Evolutionary conservation across 257 asterid genomes (phyloP), one percentile per base, ranked within the genome.

Genomic region (Paulownia fortunei): DNA sequence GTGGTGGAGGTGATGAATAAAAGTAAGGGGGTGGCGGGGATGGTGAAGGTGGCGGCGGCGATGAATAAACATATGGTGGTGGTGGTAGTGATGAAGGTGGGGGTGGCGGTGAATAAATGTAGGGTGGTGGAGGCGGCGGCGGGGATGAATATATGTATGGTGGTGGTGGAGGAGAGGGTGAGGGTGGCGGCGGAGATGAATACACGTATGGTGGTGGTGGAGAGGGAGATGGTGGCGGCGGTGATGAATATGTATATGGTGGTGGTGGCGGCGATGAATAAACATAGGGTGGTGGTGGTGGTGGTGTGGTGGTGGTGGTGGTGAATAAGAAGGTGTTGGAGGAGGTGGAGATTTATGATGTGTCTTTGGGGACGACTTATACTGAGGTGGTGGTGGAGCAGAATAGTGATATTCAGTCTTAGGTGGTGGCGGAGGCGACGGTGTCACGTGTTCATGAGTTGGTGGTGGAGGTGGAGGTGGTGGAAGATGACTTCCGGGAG

Each of bases 121-220:
- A 13, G 4, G 82, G 81, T 3, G 87, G 85, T 7, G 85, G 54
- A 0, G 74, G 59, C 13, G 80, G 74, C 12, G 80, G 56, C 3
- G 81, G 75, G 0, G 81, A 58, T 56, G 73, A 65, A 10, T 46
- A 65, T 0, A 58, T 21, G 4, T 79, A 21, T 3, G 79, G 84
- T 16, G 82, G 79, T 3, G 88, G 76, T 15, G 83, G 81, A 0
- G 83, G 81, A 0, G 87, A 21, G 26, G 87, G 83, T 7, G 88
- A 1, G 39, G 77, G 88, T 10, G 81, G 88, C 16, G 92, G 64
- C 0, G 84, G 69, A 0, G 79, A 54, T n/a, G 79, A 54, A 47
- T 63, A 44, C 0, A 39, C 44, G 0, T 73, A 72, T 3, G 82
- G 64, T 12, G 84, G 77, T 5, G 85, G 71, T 5, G 86, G 74